Conservation (phyloP, 495 filamentous ascomycete genomes). For the Penicillium waksmanii region DNA sequence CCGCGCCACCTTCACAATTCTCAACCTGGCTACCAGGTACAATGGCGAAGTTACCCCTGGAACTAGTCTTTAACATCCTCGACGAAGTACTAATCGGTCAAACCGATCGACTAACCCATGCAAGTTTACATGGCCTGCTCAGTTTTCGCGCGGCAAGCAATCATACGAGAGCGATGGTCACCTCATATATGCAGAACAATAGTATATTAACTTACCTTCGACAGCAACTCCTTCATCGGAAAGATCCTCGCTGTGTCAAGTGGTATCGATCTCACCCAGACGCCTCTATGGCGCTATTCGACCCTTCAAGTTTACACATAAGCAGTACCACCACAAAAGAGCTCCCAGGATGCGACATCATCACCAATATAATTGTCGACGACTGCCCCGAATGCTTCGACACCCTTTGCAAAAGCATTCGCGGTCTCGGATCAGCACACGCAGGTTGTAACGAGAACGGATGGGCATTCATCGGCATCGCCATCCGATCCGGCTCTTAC, state of each 20-base stretch:
- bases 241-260: neutral
- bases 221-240: neutral
- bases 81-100: slow-evolving; percentile 2
- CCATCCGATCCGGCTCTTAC: slow-evolving; percentile 1
- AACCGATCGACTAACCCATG: slow-evolving; percentile 8
- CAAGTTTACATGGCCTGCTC: slow-evolving; percentile 8
- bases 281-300: neutral
- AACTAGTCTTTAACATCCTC: slow-evolving; percentile 16
- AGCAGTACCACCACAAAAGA: neutral
- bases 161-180: neutral
- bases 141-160: slow-evolving; percentile 1
- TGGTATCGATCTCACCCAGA: neutral
- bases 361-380: slow-evolving; percentile 13
- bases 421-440: neutral
- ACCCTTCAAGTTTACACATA: neutral
- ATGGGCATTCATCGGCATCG: slow-evolving; percentile 16
- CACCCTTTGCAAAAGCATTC: slow-evolving; percentile 3
- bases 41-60: slow-evolving; percentile 8
- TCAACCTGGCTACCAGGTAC: slow-evolving; percentile 1
- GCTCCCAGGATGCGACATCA: slow-evolving; percentile 4
- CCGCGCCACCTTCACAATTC: neutral
- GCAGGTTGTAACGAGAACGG: slow-evolving; percentile 12
- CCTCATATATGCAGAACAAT: neutral
- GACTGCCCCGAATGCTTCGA: slow-evolving; percentile 21
- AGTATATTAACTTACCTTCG: neutral